A percentile compares a stretch with the other conserved stretches of the same genome.
phyloP scores from a whole-genome alignment of 164 flowering plant species.

The Kingdonia uniflora region DNA sequence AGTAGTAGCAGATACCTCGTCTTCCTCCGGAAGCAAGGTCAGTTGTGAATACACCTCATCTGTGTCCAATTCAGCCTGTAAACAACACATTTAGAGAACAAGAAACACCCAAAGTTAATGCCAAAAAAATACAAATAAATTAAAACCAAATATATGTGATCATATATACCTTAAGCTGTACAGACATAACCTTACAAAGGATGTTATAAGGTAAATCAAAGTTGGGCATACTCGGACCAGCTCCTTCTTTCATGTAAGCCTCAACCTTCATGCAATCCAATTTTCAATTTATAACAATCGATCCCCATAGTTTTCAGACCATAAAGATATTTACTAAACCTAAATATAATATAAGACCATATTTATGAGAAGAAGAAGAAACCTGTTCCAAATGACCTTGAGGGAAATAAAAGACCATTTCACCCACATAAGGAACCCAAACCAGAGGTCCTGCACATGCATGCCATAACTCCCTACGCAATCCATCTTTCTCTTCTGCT shows the following conservation, averaged over 20 bases:
- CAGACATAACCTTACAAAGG: slow-evolving; percentile 41
- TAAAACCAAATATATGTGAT: too few relatives aligned
- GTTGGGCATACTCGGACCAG: slow-evolving; percentile 24
- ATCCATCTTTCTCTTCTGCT: slow-evolving; percentile 20
- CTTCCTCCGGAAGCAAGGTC: slow-evolving; percentile 37
- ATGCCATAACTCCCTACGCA: slow-evolving; percentile 70
- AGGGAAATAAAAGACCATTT: slow-evolving; percentile 73
- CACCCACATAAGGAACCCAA: slow-evolving; percentile 44
- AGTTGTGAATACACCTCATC: slow-evolving; percentile 71
- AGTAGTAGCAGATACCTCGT: slow-evolving; percentile 11
- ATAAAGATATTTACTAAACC: too few relatives aligned
- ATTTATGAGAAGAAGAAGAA: too few relatives aligned
- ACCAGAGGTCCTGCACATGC: slow-evolving; percentile 84
- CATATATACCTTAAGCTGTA: slow-evolving; percentile 33
- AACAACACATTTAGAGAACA: too few relatives aligned
- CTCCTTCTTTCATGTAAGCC: slow-evolving; percentile 23
- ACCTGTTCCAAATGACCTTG: slow-evolving; percentile 95
- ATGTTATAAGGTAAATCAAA: slow-evolving; percentile 42
- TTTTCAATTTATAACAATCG: too few relatives aligned
- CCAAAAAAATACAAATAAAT: too few relatives aligned
- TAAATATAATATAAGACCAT: too few relatives aligned
- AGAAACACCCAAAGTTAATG: too few relatives aligned
- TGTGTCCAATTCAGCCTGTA: slow-evolving; percentile 46
- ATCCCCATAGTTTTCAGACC: too few relatives aligned
- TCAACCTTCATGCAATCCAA: slow-evolving; percentile 25